A percentile compares a stretch with the other conserved stretches of the same genome.
phyloP scores from a whole-genome alignment of 1,139 yeast species.

The Blastobotrys buckinghamii region DNA sequence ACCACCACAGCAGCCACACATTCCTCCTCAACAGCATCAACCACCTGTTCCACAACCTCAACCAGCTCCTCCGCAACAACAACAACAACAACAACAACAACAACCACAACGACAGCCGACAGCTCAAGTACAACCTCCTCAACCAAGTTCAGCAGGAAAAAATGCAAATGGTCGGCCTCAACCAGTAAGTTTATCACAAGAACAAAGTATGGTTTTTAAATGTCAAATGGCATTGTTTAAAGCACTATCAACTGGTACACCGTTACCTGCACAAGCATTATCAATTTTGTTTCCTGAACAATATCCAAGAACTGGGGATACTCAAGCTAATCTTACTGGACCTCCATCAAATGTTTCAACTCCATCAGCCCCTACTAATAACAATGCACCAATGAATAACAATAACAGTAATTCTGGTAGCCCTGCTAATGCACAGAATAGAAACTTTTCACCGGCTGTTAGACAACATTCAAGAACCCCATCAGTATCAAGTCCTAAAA shows the following conservation, averaged over 20 bases:
- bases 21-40: conserved; percentile 15
- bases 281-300: conserved; percentile 31
- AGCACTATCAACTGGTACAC: conserved; percentile 63
- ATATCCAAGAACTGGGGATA: conserved; percentile 9
- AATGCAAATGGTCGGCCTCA: conserved; percentile 14
- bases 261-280: conserved; percentile 47
- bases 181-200: conserved; percentile 28
- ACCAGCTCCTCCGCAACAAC: no score
- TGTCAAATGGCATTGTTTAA: conserved; percentile 73
- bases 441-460: not conserved
- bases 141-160: conserved; percentile 2
- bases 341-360: conserved; percentile 16
- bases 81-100: conserved; percentile 30
- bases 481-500: not conserved
- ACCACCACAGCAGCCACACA: conserved; percentile 8
- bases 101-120: conserved; percentile 11
- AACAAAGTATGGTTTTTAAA: conserved; percentile 49
- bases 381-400: no score
- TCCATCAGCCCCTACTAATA: no score
- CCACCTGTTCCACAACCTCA: no score
- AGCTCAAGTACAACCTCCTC: conserved; percentile 16
- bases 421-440: no score
- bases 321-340: no score
- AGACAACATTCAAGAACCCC: not conserved
- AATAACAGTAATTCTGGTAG: no score